Evolutionary conservation across 441 rosid species (phyloP).

Genomic region (Flueggea neowawraea): DNA sequence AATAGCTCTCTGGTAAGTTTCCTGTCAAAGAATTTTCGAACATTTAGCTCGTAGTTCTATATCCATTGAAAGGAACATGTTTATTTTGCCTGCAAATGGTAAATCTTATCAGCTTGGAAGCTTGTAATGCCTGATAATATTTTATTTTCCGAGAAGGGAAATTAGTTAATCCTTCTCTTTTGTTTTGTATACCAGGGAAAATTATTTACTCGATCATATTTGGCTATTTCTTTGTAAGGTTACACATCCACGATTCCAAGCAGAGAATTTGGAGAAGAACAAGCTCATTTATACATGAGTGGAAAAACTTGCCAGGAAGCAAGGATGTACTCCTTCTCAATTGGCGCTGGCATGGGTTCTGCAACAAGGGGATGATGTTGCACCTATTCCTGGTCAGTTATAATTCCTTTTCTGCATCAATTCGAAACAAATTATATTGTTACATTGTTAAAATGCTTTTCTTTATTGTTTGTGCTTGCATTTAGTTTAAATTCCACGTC

Average conservation of each 20-base stretch:
- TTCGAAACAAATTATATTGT: too few relatives aligned
- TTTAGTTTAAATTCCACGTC: too few relatives aligned
- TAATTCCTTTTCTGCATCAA: too few relatives aligned
- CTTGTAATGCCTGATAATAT: too few relatives aligned
- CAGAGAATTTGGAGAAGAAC: constrained; percentile 42
- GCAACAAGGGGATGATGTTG: constrained; percentile 39
- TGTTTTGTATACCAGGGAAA: neutral
- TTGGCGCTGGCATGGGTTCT: constrained; percentile 52
- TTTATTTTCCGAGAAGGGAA: too few relatives aligned
- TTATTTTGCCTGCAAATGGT: too few relatives aligned
- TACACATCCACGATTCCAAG: constrained; percentile 33
- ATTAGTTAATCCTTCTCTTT: too few relatives aligned
- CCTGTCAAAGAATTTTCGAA: neutral
- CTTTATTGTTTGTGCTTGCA: too few relatives aligned
- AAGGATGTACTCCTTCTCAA: constrained; percentile 38
- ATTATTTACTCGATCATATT: neutral
- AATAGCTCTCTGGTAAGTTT: constrained; percentile 25
- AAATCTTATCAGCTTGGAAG: too few relatives aligned
- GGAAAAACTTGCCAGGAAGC: constrained; percentile 28
- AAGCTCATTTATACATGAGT: constrained; percentile 29
- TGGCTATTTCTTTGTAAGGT: constrained; percentile 9
- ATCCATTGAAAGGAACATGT: neutral
- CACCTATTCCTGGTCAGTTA: constrained; percentile 50
- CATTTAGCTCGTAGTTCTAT: neutral
- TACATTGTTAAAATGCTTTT: too few relatives aligned